Percentiles rank a stretch among this genome's conserved stretches.
Evolutionary conservation across 2,329 filamentous ascomycete genomes (phyloP).

Genomic region (Fusarium vanettenii): DNA sequence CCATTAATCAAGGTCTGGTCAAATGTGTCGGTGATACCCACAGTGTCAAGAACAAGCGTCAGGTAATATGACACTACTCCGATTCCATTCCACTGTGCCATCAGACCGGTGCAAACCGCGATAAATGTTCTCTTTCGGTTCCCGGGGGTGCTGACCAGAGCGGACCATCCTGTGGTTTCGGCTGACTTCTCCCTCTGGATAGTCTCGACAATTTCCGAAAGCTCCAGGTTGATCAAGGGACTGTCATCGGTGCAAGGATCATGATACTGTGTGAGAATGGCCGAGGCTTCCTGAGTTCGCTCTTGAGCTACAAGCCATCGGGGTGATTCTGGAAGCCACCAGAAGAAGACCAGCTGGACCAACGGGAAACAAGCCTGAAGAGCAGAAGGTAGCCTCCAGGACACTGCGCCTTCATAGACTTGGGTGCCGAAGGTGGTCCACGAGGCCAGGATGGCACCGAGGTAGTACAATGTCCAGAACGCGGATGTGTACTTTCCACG

Average conservation of each 20-base stretch:
- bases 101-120: constrained; percentile 40
- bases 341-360: constrained; percentile 48
- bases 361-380: constrained; percentile 52
- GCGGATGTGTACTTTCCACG: constrained; percentile 48
- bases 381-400: constrained; percentile 48
- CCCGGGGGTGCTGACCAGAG: constrained; percentile 48
- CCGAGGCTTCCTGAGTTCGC: constrained; percentile 60
- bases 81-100: constrained; percentile 47
- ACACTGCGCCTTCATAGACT: constrained; percentile 30
- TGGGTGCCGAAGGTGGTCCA: constrained; percentile 53
- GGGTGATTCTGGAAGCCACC: constrained; percentile 62
- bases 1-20: constrained; percentile 56
- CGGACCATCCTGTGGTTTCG: constrained; percentile 48
- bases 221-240: constrained; percentile 52
- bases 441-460: constrained; percentile 52
- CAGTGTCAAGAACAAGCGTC: constrained; percentile 52
- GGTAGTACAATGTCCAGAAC: constrained; percentile 51
- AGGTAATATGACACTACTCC: constrained; percentile 53
- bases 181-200: constrained; percentile 41
- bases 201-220: constrained; percentile 55
- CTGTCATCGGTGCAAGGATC: constrained; percentile 53
- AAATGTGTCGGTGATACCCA: constrained; percentile 53
- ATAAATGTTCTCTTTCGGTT: constrained; percentile 49
- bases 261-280: constrained; percentile 58
- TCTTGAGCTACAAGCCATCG: constrained; percentile 61